A percentile compares a stretch with the other conserved stretches of the same genome.
Evolutionary conservation across 495 filamentous ascomycete species (phyloP).

Genomic region (Recurvomyces mirabilis): DNA sequence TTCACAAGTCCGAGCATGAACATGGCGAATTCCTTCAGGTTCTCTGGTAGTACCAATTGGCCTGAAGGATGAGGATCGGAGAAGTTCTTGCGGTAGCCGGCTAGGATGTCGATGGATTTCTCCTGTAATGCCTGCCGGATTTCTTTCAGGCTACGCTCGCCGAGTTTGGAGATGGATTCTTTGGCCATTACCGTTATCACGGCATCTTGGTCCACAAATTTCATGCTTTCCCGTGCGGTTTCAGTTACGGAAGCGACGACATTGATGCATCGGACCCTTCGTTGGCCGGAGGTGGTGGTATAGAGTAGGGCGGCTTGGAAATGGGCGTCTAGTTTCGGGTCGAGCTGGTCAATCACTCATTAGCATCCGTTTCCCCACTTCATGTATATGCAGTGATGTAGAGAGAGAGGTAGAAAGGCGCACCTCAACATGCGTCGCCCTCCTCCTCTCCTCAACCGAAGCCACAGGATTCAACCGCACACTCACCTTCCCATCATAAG

Average conservation of each 20-base stretch:
- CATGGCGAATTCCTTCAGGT: conserved; percentile 94
- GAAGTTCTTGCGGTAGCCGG: conserved; percentile 84
- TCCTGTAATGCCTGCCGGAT: conserved; percentile 75
- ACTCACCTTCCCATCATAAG: conserved; percentile 74
- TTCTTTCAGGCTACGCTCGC: conserved; percentile 73
- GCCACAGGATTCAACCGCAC: conserved; percentile 11
- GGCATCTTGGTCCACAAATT: conserved; percentile 88
- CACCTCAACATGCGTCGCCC: conserved; percentile 19
- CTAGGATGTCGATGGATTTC: conserved; percentile 89
- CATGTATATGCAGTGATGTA: neutral
- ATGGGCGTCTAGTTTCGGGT: conserved; percentile 90
- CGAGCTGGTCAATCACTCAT: conserved; percentile 39
- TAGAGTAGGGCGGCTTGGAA: conserved; percentile 95
- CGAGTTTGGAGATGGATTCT: conserved; percentile 77
- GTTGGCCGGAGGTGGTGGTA: conserved; percentile 80
- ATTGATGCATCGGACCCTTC: conserved; percentile 86
- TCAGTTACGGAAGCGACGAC: conserved; percentile 86
- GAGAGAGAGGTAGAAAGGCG: neutral
- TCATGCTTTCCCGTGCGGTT: conserved; percentile 69
- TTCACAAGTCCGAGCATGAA: conserved; percentile 91
- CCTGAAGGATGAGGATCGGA: conserved; percentile 78
- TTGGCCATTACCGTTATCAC: conserved; percentile 80
- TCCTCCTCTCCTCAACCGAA: conserved; percentile 7
- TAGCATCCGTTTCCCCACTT: neutral
- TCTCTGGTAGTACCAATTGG: conserved; percentile 89